phyloP scores from a whole-genome alignment of 495 filamentous ascomycete species.

The Trichoderma asperelloides region DNA sequence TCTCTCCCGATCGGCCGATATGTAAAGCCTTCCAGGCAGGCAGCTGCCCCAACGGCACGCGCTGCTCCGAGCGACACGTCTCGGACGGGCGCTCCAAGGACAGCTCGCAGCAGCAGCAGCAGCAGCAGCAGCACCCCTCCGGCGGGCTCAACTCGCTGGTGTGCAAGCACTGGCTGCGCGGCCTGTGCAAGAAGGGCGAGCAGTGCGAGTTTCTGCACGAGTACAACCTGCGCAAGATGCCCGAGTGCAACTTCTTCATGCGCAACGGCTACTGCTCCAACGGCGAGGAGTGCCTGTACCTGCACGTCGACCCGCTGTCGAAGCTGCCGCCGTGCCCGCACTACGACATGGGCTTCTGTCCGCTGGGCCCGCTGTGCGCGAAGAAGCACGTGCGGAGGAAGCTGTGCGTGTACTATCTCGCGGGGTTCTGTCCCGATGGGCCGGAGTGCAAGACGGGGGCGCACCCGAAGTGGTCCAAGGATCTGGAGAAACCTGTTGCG shows the following conservation, averaged over 20 bases:
- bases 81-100: slow-evolving; percentile 11
- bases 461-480: slow-evolving; percentile 70
- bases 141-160: slow-evolving; percentile 59
- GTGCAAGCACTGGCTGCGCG: slow-evolving; percentile 98
- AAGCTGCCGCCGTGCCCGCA: slow-evolving; percentile 81
- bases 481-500: slow-evolving; percentile 64
- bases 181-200: slow-evolving; percentile 93
- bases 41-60: slow-evolving; percentile 67
- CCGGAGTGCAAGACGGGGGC: slow-evolving; percentile 65
- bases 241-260: slow-evolving; percentile 88
- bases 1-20: slow-evolving; percentile 60
- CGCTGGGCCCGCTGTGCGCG: slow-evolving; percentile 74
- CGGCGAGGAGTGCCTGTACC: slow-evolving; percentile 92
- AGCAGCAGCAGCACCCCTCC: slow-evolving; percentile 14
- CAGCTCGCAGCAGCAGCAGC: not conserved
- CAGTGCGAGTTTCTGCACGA: slow-evolving; percentile 95
- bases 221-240: slow-evolving; percentile 96
- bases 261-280: slow-evolving; percentile 89
- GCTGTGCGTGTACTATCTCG: slow-evolving; percentile 78
- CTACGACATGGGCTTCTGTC: slow-evolving; percentile 93
- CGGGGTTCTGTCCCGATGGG: slow-evolving; percentile 91
- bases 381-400: slow-evolving; percentile 74
- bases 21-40: slow-evolving; percentile 68
- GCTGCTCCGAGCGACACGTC: slow-evolving; percentile 56
- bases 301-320: slow-evolving; percentile 79